Evolutionary conservation across 208 protist genomes (phyloP).

Genomic region (Leishmania guyanensis): DNA sequence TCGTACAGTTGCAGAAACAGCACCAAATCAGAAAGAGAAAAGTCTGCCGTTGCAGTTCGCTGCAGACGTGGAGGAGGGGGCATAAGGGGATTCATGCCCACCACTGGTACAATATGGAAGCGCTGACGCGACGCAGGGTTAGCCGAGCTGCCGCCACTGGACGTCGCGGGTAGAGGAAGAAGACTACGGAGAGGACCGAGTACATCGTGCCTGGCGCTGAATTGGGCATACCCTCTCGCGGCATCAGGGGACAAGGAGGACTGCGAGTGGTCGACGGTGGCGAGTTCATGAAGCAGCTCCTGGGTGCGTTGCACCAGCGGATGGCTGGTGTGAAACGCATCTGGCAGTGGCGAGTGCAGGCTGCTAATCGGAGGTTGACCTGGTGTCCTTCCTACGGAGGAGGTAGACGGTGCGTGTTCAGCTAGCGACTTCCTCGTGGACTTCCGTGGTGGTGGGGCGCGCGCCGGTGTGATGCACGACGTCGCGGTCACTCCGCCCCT

Average conservation of each 20-base stretch:
- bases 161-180: constrained; percentile 19
- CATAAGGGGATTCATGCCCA: background rate
- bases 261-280: background rate
- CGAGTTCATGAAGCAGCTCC: constrained; percentile 9
- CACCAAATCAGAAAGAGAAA: constrained; percentile 49
- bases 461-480: background rate
- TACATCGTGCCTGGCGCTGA: constrained; percentile 27
- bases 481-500: background rate
- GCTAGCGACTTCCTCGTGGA: background rate
- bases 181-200: constrained; percentile 29
- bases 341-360: background rate
- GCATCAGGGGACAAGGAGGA: background rate
- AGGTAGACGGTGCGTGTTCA: background rate
- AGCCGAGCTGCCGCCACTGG: background rate
- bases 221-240: constrained; percentile 8
- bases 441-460: background rate
- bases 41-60: background rate
- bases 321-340: background rate
- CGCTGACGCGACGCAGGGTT: background rate
- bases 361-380: background rate
- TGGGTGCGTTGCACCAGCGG: constrained; percentile 12
- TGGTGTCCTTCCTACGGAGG: background rate
- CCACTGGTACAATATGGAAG: constrained; percentile 10
- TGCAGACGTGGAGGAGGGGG: background rate
- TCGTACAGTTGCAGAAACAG: constrained; percentile 65